These are phyloP conservation scores for Tinospora cordifolia DNA, from an alignment of 164 flowering plant species.

Conservation along the genomic window DNA sequence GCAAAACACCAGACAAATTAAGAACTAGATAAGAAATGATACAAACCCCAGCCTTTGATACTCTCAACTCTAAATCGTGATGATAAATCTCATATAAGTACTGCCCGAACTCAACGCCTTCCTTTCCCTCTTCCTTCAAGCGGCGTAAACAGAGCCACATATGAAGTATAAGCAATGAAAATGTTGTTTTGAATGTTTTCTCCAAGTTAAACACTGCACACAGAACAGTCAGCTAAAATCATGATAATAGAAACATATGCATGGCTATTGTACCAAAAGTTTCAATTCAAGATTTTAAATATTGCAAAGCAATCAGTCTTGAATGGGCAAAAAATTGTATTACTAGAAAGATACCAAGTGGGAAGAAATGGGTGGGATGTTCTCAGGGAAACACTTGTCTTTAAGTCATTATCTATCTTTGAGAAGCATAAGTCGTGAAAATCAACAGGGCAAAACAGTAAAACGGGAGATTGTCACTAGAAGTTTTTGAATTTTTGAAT, in stretches of 20 bases:
- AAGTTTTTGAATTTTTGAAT: too few relatives aligned
- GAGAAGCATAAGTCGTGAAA: too few relatives aligned
- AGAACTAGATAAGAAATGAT: slow-evolving; percentile 2
- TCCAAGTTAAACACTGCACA: slow-evolving; percentile 88
- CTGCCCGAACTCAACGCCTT: slow-evolving; percentile 90
- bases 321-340: not conserved
- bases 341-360: not conserved
- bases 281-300: not conserved
- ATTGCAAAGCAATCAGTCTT: not conserved
- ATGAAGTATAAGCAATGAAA: slow-evolving; percentile 83
- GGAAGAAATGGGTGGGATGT: too few relatives aligned
- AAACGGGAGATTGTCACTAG: too few relatives aligned
- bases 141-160: slow-evolving; percentile 96
- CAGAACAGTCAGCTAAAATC: slow-evolving; percentile 1
- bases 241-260: not conserved
- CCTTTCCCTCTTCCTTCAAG: slow-evolving; percentile 87
- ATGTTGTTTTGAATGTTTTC: slow-evolving; percentile 83
- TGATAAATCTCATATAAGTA: slow-evolving; percentile 85
- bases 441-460: too few relatives aligned
- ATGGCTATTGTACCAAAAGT: not conserved
- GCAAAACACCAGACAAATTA: not conserved
- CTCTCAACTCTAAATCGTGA: slow-evolving; percentile 93
- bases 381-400: too few relatives aligned
- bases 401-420: too few relatives aligned
- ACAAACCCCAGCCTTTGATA: slow-evolving; percentile 95